Conservation (phyloP, 225 moss, liverwort and hornwort genomes). For the Anthoceros angustus region DNA sequence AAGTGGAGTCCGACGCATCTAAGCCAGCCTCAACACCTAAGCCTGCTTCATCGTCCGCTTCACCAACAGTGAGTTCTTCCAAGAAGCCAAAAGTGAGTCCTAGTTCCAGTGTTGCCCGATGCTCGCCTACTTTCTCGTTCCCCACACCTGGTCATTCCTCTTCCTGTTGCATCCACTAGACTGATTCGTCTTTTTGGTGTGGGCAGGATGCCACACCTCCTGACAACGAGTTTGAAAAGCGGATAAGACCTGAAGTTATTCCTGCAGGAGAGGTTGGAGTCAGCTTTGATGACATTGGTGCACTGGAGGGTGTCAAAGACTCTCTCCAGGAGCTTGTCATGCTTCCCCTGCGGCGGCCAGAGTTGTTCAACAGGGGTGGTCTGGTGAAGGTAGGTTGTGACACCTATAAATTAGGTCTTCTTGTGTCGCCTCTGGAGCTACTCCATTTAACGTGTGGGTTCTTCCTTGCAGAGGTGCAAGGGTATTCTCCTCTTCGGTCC, state of each 20-base stretch:
- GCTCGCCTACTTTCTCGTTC: no score
- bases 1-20: constrained; percentile 14
- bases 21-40: constrained; percentile 10
- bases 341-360: constrained; percentile 33
- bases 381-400: constrained; percentile 28
- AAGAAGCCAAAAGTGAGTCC: not conserved
- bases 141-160: no score
- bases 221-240: constrained; percentile 41
- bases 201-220: constrained; percentile 21
- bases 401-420: not conserved
- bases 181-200: not conserved
- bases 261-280: constrained; percentile 41
- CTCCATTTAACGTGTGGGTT: not conserved
- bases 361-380: constrained; percentile 36
- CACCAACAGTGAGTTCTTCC: constrained; percentile 24
- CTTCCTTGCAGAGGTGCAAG: constrained; percentile 32
- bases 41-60: constrained; percentile 14
- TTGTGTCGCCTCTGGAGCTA: not conserved
- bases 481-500: constrained; percentile 43
- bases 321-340: constrained; percentile 38
- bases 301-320: constrained; percentile 37
- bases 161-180: no score
- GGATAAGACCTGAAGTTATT: constrained; percentile 36
- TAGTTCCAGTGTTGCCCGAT: no score
- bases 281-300: constrained; percentile 33